A percentile compares a stretch with the other conserved stretches of the same genome.
phyloP scores from a whole-genome alignment of 177 flowering plant genomes.

The Vitis hybrid region DNA sequence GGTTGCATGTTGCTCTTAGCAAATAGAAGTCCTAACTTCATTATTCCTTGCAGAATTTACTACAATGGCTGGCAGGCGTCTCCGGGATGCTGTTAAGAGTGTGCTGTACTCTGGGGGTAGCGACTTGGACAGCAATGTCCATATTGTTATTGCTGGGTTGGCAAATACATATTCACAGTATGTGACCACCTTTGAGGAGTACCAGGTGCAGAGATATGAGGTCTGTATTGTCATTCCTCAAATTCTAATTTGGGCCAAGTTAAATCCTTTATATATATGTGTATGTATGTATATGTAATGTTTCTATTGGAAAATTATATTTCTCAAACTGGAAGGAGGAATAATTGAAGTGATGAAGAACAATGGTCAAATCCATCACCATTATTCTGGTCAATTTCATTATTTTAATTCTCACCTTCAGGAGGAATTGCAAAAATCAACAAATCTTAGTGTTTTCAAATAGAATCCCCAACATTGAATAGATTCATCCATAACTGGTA shows the following conservation, averaged over 20 bases:
- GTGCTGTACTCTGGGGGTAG: background rate
- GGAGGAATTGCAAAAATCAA: no score
- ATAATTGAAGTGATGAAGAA: no score
- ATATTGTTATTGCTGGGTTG: conserved; percentile 18
- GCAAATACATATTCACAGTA: conserved; percentile 18
- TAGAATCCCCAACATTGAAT: no score
- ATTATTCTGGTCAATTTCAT: no score
- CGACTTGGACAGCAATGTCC: conserved; percentile 9
- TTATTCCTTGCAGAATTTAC: conserved; percentile 15
- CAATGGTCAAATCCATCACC: no score
- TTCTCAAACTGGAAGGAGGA: no score
- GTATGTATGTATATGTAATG: no score
- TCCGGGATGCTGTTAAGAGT: conserved; percentile 12
- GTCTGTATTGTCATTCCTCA: background rate
- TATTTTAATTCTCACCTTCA: no score
- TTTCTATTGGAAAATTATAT: no score
- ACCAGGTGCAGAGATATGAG: conserved; percentile 19
- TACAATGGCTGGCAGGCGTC: conserved; percentile 20
- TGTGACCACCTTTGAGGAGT: conserved; percentile 18
- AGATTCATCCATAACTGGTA: background rate
- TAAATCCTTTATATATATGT: no score
- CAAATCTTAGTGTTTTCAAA: no score
- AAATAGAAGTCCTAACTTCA: background rate
- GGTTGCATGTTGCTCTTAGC: background rate
- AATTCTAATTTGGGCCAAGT: no score